Evolutionary conservation across 495 filamentous ascomycete species (phyloP).

Genomic region (Aspergillus coremiiformis): DNA sequence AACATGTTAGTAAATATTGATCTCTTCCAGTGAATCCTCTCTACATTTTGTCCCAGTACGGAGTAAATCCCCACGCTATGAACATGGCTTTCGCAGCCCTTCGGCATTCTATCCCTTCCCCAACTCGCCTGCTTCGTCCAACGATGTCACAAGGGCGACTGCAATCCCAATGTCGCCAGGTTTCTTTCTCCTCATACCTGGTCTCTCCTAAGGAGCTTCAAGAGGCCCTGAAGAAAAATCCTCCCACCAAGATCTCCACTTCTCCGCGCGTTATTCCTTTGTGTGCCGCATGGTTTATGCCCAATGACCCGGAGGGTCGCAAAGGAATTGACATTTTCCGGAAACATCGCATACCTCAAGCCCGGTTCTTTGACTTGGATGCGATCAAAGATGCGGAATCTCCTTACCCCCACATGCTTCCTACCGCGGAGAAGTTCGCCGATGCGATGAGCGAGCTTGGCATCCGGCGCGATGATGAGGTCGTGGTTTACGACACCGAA

Average conservation of each 20-base stretch:
- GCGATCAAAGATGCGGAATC: conserved; percentile 77
- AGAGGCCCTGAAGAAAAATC: conserved; percentile 68
- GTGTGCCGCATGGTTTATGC: conserved; percentile 93
- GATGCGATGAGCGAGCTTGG: conserved; percentile 82
- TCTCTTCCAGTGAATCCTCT: conserved; percentile 2
- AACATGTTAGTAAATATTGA: too few relatives aligned
- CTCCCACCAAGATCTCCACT: conserved; percentile 64
- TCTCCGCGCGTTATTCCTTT: conserved; percentile 77
- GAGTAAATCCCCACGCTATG: conserved; percentile 6
- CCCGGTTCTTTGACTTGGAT: conserved; percentile 97
- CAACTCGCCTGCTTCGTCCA: conserved; percentile 26
- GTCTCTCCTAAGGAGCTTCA: conserved; percentile 77
- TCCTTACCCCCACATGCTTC: conserved; percentile 96
- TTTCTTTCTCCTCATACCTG: conserved; percentile 68
- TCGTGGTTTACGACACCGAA: conserved; percentile 87
- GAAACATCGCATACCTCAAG: conserved; percentile 68
- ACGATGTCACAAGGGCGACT: conserved; percentile 28
- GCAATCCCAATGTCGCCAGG: conserved; percentile 29
- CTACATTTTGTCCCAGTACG: conserved; percentile 4
- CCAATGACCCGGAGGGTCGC: conserved; percentile 71
- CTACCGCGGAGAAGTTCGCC: conserved; percentile 69
- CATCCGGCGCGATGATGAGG: conserved; percentile 73
- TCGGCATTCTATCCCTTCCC: conserved; percentile 25
- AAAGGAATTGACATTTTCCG: conserved; percentile 71
- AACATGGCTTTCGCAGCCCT: conserved; percentile 35